A percentile compares a stretch with the other conserved stretches of the same genome.
Evolutionary conservation across 2,329 filamentous ascomycete species (phyloP).

Genomic region (Fusarium poae): DNA sequence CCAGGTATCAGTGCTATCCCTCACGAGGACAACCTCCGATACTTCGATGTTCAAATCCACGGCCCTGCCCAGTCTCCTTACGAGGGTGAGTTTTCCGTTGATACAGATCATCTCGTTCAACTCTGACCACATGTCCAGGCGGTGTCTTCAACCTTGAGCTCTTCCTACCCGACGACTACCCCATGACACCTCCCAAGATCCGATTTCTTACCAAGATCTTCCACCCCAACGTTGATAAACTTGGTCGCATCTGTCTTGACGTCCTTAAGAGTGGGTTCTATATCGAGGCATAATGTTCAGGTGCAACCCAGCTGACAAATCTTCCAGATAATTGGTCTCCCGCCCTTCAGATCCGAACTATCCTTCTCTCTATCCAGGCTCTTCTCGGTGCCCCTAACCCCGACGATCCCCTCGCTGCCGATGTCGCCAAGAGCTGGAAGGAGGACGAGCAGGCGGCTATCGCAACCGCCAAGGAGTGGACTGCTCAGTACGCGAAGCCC

Average conservation of each 20-base stretch:
- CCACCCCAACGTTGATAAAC: constrained; percentile 98
- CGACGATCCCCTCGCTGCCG: constrained; percentile 97
- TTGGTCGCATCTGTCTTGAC: constrained; percentile 96
- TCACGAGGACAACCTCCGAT: constrained; percentile 96
- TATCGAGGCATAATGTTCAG: neutral
- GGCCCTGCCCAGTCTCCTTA: constrained; percentile 94
- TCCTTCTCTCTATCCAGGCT: constrained; percentile 98
- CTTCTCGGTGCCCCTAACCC: constrained; percentile 96
- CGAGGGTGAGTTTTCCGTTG: constrained; percentile 73
- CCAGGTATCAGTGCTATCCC: constrained; percentile 96
- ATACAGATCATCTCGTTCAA: neutral
- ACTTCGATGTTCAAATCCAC: constrained; percentile 98
- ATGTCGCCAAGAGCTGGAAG: constrained; percentile 98
- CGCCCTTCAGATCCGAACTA: constrained; percentile 96
- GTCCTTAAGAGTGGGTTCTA: constrained; percentile 86
- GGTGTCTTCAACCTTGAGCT: constrained; percentile 97
- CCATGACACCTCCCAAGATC: constrained; percentile 98
- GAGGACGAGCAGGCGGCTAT: constrained; percentile 95
- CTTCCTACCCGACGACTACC: constrained; percentile 98
- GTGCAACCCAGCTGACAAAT: constrained; percentile 27
- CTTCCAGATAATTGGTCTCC: constrained; percentile 96
- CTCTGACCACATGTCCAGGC: constrained; percentile 55
- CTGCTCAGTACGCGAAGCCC: constrained; percentile 79
- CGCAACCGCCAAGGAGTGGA: constrained; percentile 93
- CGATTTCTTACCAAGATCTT: constrained; percentile 99